Percentiles rank a stretch among this genome's conserved stretches.
These are phyloP conservation scores for Coccomyxa sp. DNA, from an alignment of 139 green algal genomes.

Conservation along the genomic window DNA sequence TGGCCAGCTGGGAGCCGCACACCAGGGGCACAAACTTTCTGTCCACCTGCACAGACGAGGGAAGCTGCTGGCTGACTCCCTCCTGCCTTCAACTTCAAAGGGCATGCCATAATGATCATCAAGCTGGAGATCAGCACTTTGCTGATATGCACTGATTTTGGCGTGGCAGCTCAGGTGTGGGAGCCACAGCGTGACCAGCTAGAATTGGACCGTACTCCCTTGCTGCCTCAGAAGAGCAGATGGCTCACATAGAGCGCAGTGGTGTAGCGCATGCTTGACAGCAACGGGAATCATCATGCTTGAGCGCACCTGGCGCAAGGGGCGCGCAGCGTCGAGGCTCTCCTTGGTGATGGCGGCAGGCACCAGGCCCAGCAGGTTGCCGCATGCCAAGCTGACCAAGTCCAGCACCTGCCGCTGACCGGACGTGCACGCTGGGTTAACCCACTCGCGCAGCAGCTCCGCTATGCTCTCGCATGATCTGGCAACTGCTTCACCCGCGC, in stretches of 20 bases:
- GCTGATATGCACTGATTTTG: no score
- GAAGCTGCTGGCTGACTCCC: no score
- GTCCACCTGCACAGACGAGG: conserved; percentile 36
- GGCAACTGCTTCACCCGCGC: no score
- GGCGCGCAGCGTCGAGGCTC: not conserved
- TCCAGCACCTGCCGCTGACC: not conserved
- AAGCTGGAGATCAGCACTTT: no score
- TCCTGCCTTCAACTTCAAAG: no score
- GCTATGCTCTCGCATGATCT: no score
- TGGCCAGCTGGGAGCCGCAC: conserved; percentile 40
- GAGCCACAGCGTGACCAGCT: not conserved
- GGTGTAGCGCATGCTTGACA: not conserved
- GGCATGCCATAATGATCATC: no score
- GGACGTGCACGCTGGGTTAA: no score
- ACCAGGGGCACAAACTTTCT: conserved; percentile 57
- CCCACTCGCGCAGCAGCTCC: no score
- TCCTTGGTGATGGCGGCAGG: not conserved
- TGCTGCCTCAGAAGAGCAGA: not conserved
- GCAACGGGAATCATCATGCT: not conserved
- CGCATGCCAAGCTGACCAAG: not conserved
- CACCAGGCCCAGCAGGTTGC: conserved; percentile 17
- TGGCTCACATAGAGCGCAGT: not conserved
- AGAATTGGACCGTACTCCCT: not conserved
- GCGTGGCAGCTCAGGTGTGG: not conserved
- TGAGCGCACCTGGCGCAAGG: not conserved